Evolutionary conservation across 331 rosid genomes (phyloP).

Genomic region (Spiraea crenata): DNA sequence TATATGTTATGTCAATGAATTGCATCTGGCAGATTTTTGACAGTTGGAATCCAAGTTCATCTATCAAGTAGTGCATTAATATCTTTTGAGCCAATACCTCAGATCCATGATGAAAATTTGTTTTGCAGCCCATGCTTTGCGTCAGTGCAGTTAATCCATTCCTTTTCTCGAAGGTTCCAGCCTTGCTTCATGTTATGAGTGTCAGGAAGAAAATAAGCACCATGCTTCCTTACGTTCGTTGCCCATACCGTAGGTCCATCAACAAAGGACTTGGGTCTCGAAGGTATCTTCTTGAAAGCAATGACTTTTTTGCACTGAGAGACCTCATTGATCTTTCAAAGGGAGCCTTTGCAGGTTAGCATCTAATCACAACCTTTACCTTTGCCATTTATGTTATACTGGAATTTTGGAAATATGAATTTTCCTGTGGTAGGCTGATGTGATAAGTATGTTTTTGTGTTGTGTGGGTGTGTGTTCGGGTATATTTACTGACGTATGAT

Average conservation of each 20-base stretch:
- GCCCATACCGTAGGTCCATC: conserved; percentile 80
- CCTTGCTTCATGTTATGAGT: conserved; percentile 72
- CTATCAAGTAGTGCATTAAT: neutral
- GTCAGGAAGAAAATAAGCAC: conserved; percentile 73
- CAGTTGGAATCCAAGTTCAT: neutral
- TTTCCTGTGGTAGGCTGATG: neutral
- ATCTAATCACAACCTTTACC: conserved; percentile 24
- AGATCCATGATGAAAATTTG: neutral
- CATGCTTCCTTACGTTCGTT: conserved; percentile 77
- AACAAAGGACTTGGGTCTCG: conserved; percentile 76
- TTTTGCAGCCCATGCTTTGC: conserved; percentile 99
- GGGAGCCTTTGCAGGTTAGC: conserved; percentile 95
- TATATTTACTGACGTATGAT: conserved; percentile 16
- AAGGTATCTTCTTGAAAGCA: conserved; percentile 81
- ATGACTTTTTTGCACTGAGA: conserved; percentile 89
- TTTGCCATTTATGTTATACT: neutral
- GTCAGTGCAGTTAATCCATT: conserved; percentile 93
- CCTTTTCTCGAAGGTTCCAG: conserved; percentile 91
- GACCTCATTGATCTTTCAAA: conserved; percentile 97
- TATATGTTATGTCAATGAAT: conserved; percentile 1
- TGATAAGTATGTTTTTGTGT: neutral
- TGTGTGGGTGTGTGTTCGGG: neutral
- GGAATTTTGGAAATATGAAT: neutral
- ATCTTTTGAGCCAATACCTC: neutral
- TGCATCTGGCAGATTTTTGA: neutral